Evolutionary conservation across 192 early-diverging fungal genomes (phyloP).

Genomic region (Kappamyces sp.): DNA sequence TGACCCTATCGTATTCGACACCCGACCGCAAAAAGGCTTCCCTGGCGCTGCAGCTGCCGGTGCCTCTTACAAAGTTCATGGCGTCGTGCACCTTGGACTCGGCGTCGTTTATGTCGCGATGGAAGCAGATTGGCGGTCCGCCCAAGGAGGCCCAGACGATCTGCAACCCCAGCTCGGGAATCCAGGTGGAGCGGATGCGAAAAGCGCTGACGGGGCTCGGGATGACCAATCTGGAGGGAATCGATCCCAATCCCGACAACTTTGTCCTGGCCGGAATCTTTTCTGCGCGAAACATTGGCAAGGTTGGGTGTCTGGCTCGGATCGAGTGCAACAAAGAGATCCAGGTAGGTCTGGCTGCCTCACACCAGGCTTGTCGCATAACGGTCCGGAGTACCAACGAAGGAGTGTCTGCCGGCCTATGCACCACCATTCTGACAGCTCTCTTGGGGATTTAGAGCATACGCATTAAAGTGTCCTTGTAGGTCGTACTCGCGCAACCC

Average conservation of each 20-base stretch:
- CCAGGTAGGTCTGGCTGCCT: conserved; percentile 48
- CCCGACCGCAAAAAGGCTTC: conserved; percentile 39
- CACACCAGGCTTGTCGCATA: conserved; percentile 72
- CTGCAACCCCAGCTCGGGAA: conserved; percentile 38
- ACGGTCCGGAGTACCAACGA: conserved; percentile 88
- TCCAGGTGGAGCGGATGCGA: conserved; percentile 46
- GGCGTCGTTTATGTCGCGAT: conserved; percentile 79
- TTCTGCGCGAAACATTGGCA: conserved; percentile 63
- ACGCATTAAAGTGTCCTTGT: no score
- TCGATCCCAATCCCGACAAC: conserved; percentile 87
- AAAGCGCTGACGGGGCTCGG: conserved; percentile 60
- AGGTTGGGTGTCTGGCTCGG: conserved; percentile 85
- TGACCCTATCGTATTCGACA: conserved; percentile 60
- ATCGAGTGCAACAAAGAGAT: conserved; percentile 82
- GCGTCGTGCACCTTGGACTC: conserved; percentile 71
- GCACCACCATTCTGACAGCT: neutral
- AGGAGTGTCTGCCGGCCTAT: conserved; percentile 50
- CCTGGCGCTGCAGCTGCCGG: conserved; percentile 70
- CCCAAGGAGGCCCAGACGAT: conserved; percentile 75
- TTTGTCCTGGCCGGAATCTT: conserved; percentile 87
- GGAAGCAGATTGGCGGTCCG: conserved; percentile 92
- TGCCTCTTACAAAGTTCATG: conserved; percentile 81
- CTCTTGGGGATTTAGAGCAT: no score
- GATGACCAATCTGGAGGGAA: conserved; percentile 70
- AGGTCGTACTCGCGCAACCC: no score